A percentile compares a stretch with the other conserved stretches of the same genome.
phyloP scores from a whole-genome alignment of 2,329 filamentous ascomycete species.

The Canariomyces notabilis region DNA sequence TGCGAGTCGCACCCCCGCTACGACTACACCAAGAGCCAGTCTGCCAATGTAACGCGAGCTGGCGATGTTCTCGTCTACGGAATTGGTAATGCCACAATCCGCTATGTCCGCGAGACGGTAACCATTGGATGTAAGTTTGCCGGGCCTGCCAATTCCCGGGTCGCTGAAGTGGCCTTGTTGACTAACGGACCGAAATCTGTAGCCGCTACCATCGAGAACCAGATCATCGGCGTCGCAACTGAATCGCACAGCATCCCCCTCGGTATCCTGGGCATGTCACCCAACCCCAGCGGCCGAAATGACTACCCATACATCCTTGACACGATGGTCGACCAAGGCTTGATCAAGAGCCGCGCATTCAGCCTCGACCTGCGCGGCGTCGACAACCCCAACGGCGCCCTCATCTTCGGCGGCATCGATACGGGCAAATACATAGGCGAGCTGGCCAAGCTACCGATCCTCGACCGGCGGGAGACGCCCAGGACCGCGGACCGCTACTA shows the following conservation, averaged over 20 bases:
- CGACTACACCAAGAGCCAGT: constrained; percentile 37
- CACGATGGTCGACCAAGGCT: constrained; percentile 41
- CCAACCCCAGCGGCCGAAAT: constrained; percentile 34
- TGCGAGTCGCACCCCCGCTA: constrained; percentile 42
- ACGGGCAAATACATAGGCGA: constrained; percentile 46
- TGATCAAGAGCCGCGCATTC: constrained; percentile 48
- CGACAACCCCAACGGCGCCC: constrained; percentile 39
- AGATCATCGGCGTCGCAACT: constrained; percentile 47
- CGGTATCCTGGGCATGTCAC: constrained; percentile 49
- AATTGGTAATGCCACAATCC: constrained; percentile 36
- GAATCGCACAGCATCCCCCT: constrained; percentile 44
- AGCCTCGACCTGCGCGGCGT: constrained; percentile 45
- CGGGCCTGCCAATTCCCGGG: not conserved
- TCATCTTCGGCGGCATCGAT: constrained; percentile 52
- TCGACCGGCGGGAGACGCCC: constrained; percentile 26
- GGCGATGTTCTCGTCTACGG: constrained; percentile 36
- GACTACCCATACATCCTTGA: constrained; percentile 51
- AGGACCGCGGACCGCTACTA: constrained; percentile 31
- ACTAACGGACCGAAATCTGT: constrained; percentile 3
- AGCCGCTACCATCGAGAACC: constrained; percentile 37
- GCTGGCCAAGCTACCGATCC: constrained; percentile 40
- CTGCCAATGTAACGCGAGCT: constrained; percentile 35
- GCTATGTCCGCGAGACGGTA: constrained; percentile 44
- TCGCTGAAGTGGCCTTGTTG: not conserved
- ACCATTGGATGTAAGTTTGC: constrained; percentile 37